A percentile compares a stretch with the other conserved stretches of the same genome.
Evolutionary conservation across 208 protist species (phyloP).

Genomic region (Trypanosoma grayi): DNA sequence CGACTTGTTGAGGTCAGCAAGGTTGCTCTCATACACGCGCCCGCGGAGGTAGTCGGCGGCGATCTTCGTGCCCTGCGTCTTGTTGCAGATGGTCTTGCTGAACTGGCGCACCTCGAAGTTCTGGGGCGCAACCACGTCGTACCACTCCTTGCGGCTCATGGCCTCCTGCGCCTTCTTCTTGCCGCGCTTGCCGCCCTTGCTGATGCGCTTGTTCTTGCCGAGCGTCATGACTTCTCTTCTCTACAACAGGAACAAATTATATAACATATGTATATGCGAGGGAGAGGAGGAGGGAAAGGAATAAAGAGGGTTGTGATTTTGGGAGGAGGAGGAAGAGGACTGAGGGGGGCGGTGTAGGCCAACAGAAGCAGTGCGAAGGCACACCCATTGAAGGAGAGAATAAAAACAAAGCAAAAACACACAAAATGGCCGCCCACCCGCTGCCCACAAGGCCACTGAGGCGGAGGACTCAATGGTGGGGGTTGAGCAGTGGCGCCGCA

Average conservation of each 20-base stretch:
- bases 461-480: no score
- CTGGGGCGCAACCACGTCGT: slow-evolving; percentile 97
- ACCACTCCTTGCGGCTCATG: slow-evolving; percentile 99
- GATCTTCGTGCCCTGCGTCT: slow-evolving; percentile 95
- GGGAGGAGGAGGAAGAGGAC: not conserved
- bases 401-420: not conserved
- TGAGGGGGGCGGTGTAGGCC: not conserved
- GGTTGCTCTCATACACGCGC: slow-evolving; percentile 97
- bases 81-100: slow-evolving; percentile 98
- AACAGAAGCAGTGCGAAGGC: not conserved
- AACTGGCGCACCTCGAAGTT: slow-evolving; percentile 95
- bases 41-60: slow-evolving; percentile 95
- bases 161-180: slow-evolving; percentile 94
- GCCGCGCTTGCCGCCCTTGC: slow-evolving; percentile 96
- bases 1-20: slow-evolving; percentile 96
- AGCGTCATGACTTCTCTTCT: slow-evolving; percentile 74
- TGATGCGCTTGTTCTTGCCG: slow-evolving; percentile 96
- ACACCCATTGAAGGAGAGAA: not conserved
- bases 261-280: not conserved
- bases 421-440: not conserved
- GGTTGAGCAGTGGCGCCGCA: no score
- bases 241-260: not conserved
- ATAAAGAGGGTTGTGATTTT: no score
- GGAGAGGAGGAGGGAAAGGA: not conserved
- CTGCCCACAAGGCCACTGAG: no score